Evolutionary conservation across 2,329 filamentous ascomycete genomes (phyloP).

Genomic region (Fusarium xyrophilum): DNA sequence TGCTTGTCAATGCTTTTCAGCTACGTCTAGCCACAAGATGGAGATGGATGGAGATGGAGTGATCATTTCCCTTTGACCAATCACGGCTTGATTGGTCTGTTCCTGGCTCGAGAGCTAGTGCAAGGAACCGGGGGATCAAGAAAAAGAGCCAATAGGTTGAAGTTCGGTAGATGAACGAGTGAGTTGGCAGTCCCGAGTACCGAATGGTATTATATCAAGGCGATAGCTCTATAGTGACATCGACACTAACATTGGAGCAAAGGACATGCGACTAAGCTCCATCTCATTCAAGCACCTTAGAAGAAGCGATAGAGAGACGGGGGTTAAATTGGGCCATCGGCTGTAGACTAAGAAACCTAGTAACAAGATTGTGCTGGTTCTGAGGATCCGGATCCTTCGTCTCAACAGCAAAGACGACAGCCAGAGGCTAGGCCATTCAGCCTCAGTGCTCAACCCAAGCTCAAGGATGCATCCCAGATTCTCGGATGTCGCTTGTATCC

Average conservation of each 20-base stretch:
- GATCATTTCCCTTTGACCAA: not conserved
- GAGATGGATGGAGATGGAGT: not conserved
- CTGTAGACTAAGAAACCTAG: fast-evolving
- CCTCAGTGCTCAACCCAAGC: not conserved
- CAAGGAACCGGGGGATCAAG: fast-evolving
- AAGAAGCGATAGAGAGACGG: no score
- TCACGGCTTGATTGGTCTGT: fast-evolving
- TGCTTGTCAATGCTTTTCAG: not conserved
- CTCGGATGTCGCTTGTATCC: not conserved
- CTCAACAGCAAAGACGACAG: fast-evolving
- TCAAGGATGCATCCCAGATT: not conserved
- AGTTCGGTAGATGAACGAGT: not conserved
- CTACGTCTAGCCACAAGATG: fast-evolving
- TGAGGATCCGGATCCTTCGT: fast-evolving
- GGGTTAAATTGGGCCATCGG: fast-evolving
- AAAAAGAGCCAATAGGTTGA: fast-evolving
- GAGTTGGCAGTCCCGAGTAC: fast-evolving
- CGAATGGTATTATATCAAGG: no score
- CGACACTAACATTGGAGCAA: fast-evolving
- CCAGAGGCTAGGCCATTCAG: fast-evolving
- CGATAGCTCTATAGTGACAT: not conserved
- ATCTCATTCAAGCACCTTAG: fast-evolving
- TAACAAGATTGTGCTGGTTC: no score
- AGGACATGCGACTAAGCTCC: not conserved
- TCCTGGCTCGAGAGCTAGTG: no score